phyloP scores from a whole-genome alignment of 306 rosid genomes.

The Glycine tomentella region DNA sequence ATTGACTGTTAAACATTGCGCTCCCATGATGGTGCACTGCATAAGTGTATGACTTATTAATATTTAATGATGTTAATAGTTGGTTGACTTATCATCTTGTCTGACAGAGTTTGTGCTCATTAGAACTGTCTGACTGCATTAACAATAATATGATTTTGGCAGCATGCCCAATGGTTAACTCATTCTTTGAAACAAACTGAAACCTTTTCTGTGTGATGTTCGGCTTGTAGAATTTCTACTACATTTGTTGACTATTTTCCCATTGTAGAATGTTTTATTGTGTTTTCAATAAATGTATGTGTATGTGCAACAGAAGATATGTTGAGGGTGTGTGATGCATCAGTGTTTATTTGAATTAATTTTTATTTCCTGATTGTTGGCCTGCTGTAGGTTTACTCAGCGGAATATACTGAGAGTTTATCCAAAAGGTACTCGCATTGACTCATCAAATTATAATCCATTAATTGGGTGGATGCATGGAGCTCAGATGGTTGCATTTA shows the following conservation, averaged over 20 bases:
- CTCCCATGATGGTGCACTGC: too few species aligned
- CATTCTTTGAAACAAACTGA: too few species aligned
- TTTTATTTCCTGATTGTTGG: slow-evolving; percentile 35
- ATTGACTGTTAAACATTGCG: too few species aligned
- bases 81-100: too few species aligned
- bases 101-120: slow-evolving; percentile 4
- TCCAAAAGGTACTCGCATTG: slow-evolving; percentile 91
- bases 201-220: background rate
- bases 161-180: too few species aligned
- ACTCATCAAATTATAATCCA: slow-evolving; percentile 98
- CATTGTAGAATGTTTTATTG: background rate
- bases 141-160: too few species aligned
- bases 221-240: background rate
- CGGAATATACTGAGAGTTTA: slow-evolving; percentile 89
- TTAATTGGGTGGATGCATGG: slow-evolving; percentile 97
- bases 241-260: background rate
- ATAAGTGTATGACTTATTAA: background rate
- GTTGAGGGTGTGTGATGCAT: background rate
- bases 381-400: slow-evolving; percentile 83
- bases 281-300: slow-evolving; percentile 3
- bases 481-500: slow-evolving; percentile 99
- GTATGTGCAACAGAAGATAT: background rate
- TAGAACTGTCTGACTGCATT: background rate
- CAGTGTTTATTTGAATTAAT: background rate
- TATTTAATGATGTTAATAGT: too few species aligned